These are phyloP conservation scores for Pecoramyces ruminantium DNA, from an alignment of 192 early-diverging fungal genomes.

Conservation along the genomic window DNA sequence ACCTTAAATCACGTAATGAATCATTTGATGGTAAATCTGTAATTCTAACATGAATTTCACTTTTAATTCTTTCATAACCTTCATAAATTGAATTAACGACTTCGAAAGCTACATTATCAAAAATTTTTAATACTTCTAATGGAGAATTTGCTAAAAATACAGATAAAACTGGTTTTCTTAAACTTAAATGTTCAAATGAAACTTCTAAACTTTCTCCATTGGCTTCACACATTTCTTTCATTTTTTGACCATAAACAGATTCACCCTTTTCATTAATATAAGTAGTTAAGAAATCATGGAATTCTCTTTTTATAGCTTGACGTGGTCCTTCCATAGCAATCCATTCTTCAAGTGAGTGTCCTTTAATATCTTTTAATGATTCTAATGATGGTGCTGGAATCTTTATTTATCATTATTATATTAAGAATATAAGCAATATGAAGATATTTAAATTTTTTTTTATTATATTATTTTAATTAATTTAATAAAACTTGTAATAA, in stretches of 20 bases:
- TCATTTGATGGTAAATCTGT: slow-evolving; percentile 68
- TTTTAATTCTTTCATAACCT: slow-evolving; percentile 74
- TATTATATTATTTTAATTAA: too few species aligned
- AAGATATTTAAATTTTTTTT: too few species aligned
- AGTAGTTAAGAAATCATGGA: slow-evolving; percentile 72
- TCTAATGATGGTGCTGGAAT: slow-evolving; percentile 52
- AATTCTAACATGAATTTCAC: slow-evolving; percentile 90
- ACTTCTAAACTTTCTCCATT: slow-evolving; percentile 81
- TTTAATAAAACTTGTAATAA: too few species aligned
- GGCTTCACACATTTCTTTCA: slow-evolving; percentile 69
- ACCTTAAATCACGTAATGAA: slow-evolving; percentile 70
- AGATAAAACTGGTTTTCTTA: slow-evolving; percentile 68
- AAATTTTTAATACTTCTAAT: slow-evolving; percentile 68
- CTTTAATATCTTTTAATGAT: slow-evolving; percentile 69
- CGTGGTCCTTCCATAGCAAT: slow-evolving; percentile 69
- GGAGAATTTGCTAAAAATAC: slow-evolving; percentile 81
- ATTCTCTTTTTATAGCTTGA: slow-evolving; percentile 67
- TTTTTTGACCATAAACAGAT: slow-evolving; percentile 84
- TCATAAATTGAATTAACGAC: slow-evolving; percentile 75
- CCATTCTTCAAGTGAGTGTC: slow-evolving; percentile 63
- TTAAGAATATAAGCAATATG: too few species aligned
- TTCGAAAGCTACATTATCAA: slow-evolving; percentile 85
- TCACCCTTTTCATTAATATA: slow-evolving; percentile 71
- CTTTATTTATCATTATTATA: slow-evolving; percentile 2
- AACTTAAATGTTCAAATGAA: slow-evolving; percentile 60